Conservation (phyloP, 345 rosid species). For the Psidium guajava region DNA sequence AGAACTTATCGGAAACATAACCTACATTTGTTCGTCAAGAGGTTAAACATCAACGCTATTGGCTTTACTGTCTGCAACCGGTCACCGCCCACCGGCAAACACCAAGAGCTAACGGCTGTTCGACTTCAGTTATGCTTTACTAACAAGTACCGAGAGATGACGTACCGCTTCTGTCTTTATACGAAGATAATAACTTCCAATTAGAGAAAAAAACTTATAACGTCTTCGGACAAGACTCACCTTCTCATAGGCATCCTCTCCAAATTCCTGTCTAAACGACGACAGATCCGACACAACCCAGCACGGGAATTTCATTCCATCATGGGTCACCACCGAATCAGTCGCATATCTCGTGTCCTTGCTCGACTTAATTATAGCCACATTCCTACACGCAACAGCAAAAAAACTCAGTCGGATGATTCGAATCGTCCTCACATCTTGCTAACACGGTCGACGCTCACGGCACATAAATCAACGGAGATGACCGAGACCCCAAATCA, state of each 20-base stretch:
- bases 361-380: constrained; percentile 73
- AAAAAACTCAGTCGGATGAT: not conserved
- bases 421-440: not conserved
- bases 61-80: not conserved
- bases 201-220: not conserved
- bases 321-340: constrained; percentile 76
- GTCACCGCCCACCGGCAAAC: not conserved
- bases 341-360: constrained; percentile 65
- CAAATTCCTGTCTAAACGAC: constrained; percentile 38
- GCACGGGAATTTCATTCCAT: constrained; percentile 69
- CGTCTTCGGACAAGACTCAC: constrained; percentile 9
- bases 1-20: not conserved
- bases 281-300: constrained; percentile 71
- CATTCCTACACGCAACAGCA: constrained; percentile 25
- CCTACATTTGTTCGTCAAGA: not conserved
- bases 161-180: not conserved
- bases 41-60: not conserved
- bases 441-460: not conserved
- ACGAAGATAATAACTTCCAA: not conserved
- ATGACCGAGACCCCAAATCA: not conserved
- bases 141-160: not conserved
- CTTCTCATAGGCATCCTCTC: constrained; percentile 53
- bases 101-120: not conserved
- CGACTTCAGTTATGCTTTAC: not conserved
- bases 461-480: not conserved